Evolutionary conservation across 768 basidiomycete genomes (phyloP), one percentile per base, ranked within the genome.

Genomic region (Cyathus striatus): DNA sequence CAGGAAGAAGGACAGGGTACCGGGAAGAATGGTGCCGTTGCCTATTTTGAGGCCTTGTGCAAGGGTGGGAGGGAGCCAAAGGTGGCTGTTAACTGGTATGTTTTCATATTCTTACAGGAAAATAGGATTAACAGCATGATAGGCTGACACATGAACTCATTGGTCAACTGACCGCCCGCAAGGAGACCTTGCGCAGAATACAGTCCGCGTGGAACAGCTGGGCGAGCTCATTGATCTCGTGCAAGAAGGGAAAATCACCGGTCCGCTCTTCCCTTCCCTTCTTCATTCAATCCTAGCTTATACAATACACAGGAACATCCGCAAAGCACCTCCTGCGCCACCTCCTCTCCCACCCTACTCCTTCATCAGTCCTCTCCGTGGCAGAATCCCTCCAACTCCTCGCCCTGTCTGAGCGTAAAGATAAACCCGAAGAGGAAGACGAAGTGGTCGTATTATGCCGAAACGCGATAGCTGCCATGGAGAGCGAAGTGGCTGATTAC

Each of bases 111-210:
- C 20, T 12, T 21, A 5, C 23, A 10, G 26, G 6, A 25, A 14
- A 13, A 22, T 16, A 36, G 18, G 24, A 33, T 38, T 38, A 7
- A 48, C 22, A 27, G 17, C 26, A 38, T 23, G 38, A 10, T 54
- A 95, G 93, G 92, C 78, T 97, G 64, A 81, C 81, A 3, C 89
- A 98, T 46, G 90, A 94, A 47, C 71, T 96, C 0, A 65, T 94
- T 2, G 91, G 91, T 0, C 84, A 86, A 49, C 71, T 97, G 2
- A 66, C 83, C 1, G 70, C 72, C 2, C 65, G 71, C 23, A 74
- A 77, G 32, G 68, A 75, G 36, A 69, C 72, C 16, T 73, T 78
- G 25, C 59, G 26, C 68, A 79, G 6, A 84, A 84, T 42, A 70
- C 81, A 0, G 53, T 96, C 9, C 70, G 82, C 4, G 63, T 72